phyloP scores from a whole-genome alignment of 371 early-diverging fungal species.

The Saksenaea oblongispora region DNA sequence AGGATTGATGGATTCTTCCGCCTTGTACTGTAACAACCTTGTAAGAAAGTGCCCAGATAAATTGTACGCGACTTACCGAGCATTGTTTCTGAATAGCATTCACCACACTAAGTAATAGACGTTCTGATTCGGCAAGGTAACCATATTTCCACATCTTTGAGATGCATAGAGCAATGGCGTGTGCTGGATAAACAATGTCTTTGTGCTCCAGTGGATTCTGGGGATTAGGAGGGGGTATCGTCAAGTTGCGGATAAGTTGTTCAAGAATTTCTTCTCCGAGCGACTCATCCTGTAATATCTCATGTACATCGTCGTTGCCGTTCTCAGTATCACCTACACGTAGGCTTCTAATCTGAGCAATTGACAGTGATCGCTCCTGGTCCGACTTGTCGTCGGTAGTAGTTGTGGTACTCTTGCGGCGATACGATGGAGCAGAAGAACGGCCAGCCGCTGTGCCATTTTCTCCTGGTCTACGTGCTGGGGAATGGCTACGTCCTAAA shows the following conservation, averaged over 20 bases:
- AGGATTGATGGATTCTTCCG: conserved; percentile 49
- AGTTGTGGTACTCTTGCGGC: conserved; percentile 13
- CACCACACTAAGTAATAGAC: conserved; percentile 73
- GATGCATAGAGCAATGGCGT: conserved; percentile 76
- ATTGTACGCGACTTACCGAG: conserved; percentile 32
- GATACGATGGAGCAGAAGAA: conserved; percentile 2
- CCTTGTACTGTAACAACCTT: conserved; percentile 8
- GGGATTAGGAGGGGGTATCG: conserved; percentile 76
- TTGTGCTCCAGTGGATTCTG: conserved; percentile 69
- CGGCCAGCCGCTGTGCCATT: neutral
- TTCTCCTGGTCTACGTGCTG: conserved; percentile 5
- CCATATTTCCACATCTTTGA: conserved; percentile 78
- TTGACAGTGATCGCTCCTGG: conserved; percentile 17
- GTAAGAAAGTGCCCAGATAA: neutral
- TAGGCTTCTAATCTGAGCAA: neutral
- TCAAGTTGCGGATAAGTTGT: conserved; percentile 74
- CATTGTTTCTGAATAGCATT: conserved; percentile 71
- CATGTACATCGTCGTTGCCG: conserved; percentile 35
- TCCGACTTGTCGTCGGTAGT: conserved; percentile 23
- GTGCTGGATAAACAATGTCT: conserved; percentile 88
- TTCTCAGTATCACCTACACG: conserved; percentile 13
- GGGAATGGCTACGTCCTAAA: neutral
- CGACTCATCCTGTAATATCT: conserved; percentile 64
- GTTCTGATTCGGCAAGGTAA: conserved; percentile 68
- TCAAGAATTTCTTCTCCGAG: conserved; percentile 85